Evolutionary conservation across 495 filamentous ascomycete species (phyloP).

Genomic region (Hypomontagnella monticulosa): DNA sequence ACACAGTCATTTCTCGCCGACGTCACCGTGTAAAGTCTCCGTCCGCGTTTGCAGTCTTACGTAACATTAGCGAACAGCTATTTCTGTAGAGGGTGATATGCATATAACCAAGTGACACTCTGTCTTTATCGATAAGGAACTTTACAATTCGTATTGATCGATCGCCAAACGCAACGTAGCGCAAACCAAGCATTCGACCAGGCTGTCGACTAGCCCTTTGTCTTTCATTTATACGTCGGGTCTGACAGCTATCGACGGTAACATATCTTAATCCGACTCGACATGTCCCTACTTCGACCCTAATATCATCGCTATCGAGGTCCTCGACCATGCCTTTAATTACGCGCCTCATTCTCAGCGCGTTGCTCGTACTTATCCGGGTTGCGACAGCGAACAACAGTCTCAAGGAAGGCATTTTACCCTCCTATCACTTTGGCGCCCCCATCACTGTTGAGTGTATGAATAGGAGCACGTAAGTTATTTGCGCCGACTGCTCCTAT

Average conservation of each 20-base stretch:
- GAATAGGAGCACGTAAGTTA: constrained; percentile 63
- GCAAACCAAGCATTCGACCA: constrained; percentile 14
- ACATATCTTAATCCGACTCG: constrained; percentile 14
- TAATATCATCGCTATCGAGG: constrained; percentile 16
- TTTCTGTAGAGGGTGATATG: no score
- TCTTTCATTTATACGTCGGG: constrained; percentile 9
- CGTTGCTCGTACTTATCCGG: constrained; percentile 17
- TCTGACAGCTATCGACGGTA: constrained; percentile 16
- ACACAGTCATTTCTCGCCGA: no score
- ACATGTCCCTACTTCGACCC: constrained; percentile 26
- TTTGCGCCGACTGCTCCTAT: neutral
- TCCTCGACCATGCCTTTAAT: constrained; percentile 33
- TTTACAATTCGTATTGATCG: neutral
- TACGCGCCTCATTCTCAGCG: constrained; percentile 30
- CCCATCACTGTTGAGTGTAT: constrained; percentile 63
- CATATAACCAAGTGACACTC: no score
- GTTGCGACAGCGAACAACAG: constrained; percentile 31
- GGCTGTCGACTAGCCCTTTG: constrained; percentile 37
- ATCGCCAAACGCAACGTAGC: constrained; percentile 9
- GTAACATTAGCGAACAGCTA: no score
- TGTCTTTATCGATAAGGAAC: no score
- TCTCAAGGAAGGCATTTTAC: constrained; percentile 44
- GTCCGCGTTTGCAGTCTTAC: no score
- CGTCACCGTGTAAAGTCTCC: no score
- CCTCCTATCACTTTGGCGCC: constrained; percentile 61